Evolutionary conservation across 495 filamentous ascomycete species (phyloP).

Genomic region (Penicillium riverlandense): DNA sequence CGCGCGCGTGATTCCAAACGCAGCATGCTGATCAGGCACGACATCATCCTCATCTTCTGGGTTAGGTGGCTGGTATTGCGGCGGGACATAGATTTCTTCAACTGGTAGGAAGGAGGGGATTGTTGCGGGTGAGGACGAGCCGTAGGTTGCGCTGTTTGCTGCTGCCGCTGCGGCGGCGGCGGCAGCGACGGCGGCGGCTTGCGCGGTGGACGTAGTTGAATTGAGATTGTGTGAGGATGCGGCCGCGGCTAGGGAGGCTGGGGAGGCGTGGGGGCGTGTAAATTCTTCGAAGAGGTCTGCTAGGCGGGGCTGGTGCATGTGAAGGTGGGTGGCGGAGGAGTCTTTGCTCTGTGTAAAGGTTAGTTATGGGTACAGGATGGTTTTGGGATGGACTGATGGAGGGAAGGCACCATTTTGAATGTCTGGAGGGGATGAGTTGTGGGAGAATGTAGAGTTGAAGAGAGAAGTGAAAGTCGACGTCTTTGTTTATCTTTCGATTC

Average conservation of each 20-base stretch:
- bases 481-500: too few relatives aligned
- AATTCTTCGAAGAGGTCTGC: slow-evolving; percentile 94
- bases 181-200: slow-evolving; percentile 2
- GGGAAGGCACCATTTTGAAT: slow-evolving; percentile 12
- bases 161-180: slow-evolving; percentile 12
- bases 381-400: neutral
- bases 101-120: slow-evolving; percentile 43
- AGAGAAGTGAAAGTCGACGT: too few relatives aligned
- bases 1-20: slow-evolving; percentile 88
- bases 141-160: slow-evolving; percentile 22
- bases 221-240: slow-evolving; percentile 14
- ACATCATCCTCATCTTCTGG: slow-evolving; percentile 98
- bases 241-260: slow-evolving; percentile 10
- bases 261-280: slow-evolving; percentile 33
- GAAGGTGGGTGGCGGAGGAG: slow-evolving; percentile 76
- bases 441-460: too few relatives aligned
- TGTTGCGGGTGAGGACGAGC: slow-evolving; percentile 25
- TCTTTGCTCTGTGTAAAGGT: slow-evolving; percentile 69
- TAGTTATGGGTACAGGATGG: neutral
- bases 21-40: slow-evolving; percentile 94
- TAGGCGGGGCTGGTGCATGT: slow-evolving; percentile 71
- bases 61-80: slow-evolving; percentile 86
- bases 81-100: slow-evolving; percentile 79
- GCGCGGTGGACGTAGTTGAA: slow-evolving; percentile 10
- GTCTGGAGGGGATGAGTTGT: neutral